These are phyloP conservation scores for Kodamaea jinghongensis DNA, from an alignment of 805 yeast species.

Conservation along the genomic window DNA sequence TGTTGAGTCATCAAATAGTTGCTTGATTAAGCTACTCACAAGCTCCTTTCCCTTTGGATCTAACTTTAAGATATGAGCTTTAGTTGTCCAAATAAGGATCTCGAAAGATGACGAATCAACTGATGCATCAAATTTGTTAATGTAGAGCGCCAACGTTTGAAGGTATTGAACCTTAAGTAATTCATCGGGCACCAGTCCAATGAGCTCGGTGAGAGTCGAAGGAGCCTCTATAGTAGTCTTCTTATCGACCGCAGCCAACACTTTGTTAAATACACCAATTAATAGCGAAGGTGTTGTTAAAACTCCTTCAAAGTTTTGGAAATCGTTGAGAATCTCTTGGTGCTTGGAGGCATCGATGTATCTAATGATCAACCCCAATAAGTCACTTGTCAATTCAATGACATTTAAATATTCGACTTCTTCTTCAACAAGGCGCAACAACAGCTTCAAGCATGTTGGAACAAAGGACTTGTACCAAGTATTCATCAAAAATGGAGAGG, in stretches of 20 bases:
- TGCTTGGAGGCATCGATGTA: constrained; percentile 43
- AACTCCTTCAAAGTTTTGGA: constrained; percentile 34
- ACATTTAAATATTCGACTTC: constrained; percentile 18
- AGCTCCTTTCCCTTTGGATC: constrained; percentile 35
- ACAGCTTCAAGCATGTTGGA: constrained; percentile 31
- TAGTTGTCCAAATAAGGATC: constrained; percentile 63
- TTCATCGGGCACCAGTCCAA: constrained; percentile 13
- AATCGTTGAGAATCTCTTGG: constrained; percentile 41
- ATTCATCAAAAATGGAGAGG: constrained; percentile 35
- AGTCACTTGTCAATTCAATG: constrained; percentile 40
- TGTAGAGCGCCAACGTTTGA: constrained; percentile 51
- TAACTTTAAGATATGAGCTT: constrained; percentile 62
- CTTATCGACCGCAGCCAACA: constrained; percentile 55
- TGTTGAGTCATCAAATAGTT: constrained; percentile 20
- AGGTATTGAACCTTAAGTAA: constrained; percentile 52
- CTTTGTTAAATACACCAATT: constrained; percentile 37
- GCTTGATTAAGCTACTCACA: constrained; percentile 18
- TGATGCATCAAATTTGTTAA: constrained; percentile 40
- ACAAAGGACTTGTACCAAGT: constrained; percentile 45
- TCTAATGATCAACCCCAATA: constrained; percentile 41
- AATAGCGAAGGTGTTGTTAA: constrained; percentile 27
- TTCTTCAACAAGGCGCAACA: not conserved
- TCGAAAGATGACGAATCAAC: constrained; percentile 39
- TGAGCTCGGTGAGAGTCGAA: constrained; percentile 11
- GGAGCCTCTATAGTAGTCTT: constrained; percentile 12